These are phyloP conservation scores for Fusarium goolgardi DNA, from an alignment of 2,329 filamentous ascomycete genomes.

Conservation along the genomic window DNA sequence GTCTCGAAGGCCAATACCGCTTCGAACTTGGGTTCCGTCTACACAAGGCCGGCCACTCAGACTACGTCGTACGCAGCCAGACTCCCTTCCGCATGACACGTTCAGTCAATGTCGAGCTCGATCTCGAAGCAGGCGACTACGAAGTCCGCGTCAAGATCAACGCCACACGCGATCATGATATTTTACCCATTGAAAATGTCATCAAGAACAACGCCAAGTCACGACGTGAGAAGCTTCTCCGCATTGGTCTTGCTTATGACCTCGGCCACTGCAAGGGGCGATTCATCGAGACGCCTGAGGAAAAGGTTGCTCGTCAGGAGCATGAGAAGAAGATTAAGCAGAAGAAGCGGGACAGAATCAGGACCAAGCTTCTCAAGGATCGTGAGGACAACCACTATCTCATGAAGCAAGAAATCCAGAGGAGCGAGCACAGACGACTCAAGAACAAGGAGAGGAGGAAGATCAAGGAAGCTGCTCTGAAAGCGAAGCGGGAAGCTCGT, in stretches of 20 bases:
- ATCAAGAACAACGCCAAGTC: conserved; percentile 72
- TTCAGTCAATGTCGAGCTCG: conserved; percentile 80
- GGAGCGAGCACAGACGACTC: conserved; percentile 41
- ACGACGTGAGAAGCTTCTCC: conserved; percentile 76
- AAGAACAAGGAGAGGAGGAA: conserved; percentile 88
- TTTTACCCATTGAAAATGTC: conserved; percentile 70
- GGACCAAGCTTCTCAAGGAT: conserved; percentile 58
- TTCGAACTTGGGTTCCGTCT: conserved; percentile 67
- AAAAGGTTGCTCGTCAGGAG: conserved; percentile 60
- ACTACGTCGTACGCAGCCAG: conserved; percentile 67
- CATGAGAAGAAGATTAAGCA: conserved; percentile 58
- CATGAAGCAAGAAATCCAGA: conserved; percentile 53
- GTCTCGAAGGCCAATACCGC: conserved; percentile 66
- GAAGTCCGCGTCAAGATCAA: conserved; percentile 80
- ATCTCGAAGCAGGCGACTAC: conserved; percentile 80
- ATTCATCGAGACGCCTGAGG: conserved; percentile 60
- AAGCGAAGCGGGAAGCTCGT: conserved; percentile 28
- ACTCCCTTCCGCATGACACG: conserved; percentile 72
- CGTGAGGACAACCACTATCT: conserved; percentile 53
- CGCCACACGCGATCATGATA: conserved; percentile 67
- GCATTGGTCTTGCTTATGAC: conserved; percentile 77
- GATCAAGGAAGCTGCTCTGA: conserved; percentile 71
- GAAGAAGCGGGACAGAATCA: conserved; percentile 51
- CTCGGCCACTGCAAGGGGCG: conserved; percentile 75
- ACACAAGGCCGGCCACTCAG: conserved; percentile 61